phyloP scores from a whole-genome alignment of 306 rosid species.

The Macrotyloma uniflorum region DNA sequence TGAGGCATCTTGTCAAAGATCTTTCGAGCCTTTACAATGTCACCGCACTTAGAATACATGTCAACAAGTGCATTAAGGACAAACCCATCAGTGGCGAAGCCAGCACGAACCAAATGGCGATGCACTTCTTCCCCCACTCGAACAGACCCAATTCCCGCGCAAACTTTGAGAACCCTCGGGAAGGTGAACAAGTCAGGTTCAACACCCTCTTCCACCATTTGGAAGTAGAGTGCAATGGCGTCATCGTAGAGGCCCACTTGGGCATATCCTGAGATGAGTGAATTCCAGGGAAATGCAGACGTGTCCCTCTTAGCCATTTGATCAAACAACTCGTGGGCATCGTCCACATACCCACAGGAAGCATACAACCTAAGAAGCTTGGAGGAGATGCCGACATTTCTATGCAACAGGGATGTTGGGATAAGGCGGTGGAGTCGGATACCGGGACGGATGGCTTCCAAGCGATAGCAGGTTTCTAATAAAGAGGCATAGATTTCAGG shows the following conservation, averaged over 20 bases:
- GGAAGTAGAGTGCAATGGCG: conserved; percentile 88
- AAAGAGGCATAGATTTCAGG: conserved; percentile 70
- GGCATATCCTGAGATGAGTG: conserved; percentile 80
- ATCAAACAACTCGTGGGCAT: conserved; percentile 84
- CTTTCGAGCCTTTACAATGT: conserved; percentile 79
- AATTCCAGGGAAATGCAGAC: conserved; percentile 83
- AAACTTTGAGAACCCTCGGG: conserved; percentile 80
- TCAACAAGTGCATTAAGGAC: conserved; percentile 84
- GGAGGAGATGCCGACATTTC: conserved; percentile 66
- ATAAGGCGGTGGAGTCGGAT: conserved; percentile 70
- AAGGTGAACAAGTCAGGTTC: conserved; percentile 75
- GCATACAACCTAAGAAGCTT: conserved; percentile 78
- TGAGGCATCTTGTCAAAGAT: conserved; percentile 57
- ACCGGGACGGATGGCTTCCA: conserved; percentile 57
- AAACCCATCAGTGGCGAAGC: conserved; percentile 61
- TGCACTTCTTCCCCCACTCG: conserved; percentile 80
- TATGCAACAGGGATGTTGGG: conserved; percentile 54
- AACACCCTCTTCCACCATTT: conserved; percentile 85
- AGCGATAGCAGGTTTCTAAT: conserved; percentile 70
- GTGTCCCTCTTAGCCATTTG: conserved; percentile 59
- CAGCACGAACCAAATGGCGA: conserved; percentile 65
- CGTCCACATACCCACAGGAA: conserved; percentile 53
- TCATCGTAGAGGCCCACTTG: conserved; percentile 67
- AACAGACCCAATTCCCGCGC: conserved; percentile 82
- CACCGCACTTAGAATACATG: conserved; percentile 92